A percentile compares a stretch with the other conserved stretches of the same genome.
phyloP scores from a whole-genome alignment of 2,329 filamentous ascomycete genomes.

The Aspergillus caelatus region DNA sequence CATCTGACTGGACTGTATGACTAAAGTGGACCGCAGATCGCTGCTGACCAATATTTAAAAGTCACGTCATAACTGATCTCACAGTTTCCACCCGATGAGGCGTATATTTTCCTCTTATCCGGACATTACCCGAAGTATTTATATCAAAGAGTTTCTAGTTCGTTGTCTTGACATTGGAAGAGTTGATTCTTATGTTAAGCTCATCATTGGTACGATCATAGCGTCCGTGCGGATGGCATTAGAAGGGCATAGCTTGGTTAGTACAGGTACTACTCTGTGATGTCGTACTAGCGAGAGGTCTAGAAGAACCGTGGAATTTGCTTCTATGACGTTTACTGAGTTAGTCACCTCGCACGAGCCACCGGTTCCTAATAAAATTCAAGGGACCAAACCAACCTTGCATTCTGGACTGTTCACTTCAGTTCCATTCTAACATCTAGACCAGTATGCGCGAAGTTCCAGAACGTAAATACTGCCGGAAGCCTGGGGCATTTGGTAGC shows the following conservation, averaged over 20 bases:
- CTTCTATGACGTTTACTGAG: slow-evolving; percentile 2
- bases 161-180: too few relatives aligned
- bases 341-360: background rate
- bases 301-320: slow-evolving; percentile 1
- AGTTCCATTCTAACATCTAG: background rate
- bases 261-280: slow-evolving; percentile 3
- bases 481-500: background rate
- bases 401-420: background rate
- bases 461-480: background rate
- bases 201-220: slow-evolving; percentile 14
- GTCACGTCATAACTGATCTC: slow-evolving; percentile 2
- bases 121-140: background rate
- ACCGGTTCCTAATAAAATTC: background rate
- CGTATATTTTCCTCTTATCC: background rate
- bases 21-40: background rate
- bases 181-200: slow-evolving; percentile 11
- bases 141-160: too few relatives aligned
- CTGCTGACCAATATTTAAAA: background rate
- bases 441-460: background rate
- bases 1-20: background rate
- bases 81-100: background rate
- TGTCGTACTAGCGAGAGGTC: slow-evolving; percentile 3
- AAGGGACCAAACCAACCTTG: background rate
- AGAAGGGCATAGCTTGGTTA: background rate
- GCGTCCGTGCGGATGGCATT: slow-evolving; percentile 2